Conservation (phyloP, 495 filamentous ascomycete species). For the Venustampulla echinocandica region DNA sequence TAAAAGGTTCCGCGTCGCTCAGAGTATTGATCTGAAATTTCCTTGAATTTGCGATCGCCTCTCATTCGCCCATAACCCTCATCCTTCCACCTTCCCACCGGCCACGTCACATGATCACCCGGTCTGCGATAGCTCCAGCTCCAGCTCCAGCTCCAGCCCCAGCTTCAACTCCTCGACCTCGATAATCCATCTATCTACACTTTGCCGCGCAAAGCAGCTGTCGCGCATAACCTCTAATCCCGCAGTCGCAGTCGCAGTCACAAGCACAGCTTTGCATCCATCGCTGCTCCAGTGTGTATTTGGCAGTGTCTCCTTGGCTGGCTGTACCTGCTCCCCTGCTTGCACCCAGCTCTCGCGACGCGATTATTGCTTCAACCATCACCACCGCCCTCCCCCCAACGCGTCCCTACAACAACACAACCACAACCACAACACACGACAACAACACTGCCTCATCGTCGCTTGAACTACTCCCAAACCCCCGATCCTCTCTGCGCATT, state of each 20-base stretch:
- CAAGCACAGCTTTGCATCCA: not conserved
- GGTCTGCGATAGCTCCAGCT: not conserved
- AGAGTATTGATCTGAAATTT: no score
- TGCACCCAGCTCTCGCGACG: not conserved
- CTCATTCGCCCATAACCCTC: conserved; percentile 1
- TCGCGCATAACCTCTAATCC: no score
- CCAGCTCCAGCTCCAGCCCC: not conserved
- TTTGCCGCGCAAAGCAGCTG: no score
- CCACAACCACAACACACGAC: no score
- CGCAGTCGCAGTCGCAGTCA: not conserved
- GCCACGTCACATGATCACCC: not conserved
- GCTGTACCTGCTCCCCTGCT: not conserved
- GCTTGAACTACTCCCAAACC: no score
- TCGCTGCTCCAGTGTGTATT: no score
- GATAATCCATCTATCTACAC: no score
- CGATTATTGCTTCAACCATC: no score
- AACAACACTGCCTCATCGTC: no score
- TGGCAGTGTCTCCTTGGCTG: no score
- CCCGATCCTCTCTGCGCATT: no score
- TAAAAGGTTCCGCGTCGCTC: no score
- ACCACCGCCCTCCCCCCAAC: not conserved
- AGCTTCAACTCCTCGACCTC: not conserved
- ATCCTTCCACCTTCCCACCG: not conserved
- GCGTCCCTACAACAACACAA: not conserved
- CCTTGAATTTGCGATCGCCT: conserved; percentile 6